Evolutionary conservation across 1,284 basidiomycete species (phyloP), one percentile per base, ranked within the genome.

Genomic region (Vanrija sp.): DNA sequence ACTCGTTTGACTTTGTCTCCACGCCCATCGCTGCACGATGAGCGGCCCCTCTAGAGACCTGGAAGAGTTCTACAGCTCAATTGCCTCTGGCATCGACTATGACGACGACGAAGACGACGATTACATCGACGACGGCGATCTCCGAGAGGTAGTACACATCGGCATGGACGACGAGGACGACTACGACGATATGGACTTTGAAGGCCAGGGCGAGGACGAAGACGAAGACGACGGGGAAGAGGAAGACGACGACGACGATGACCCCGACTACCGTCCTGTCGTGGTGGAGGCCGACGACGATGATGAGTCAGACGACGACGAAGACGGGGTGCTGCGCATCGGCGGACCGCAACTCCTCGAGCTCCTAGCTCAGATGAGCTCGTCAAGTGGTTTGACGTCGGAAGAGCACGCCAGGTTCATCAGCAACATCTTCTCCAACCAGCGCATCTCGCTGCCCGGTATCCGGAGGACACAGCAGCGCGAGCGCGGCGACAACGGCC

Each of bases 211-310:
- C 12, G 63, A 64, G 38, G 60, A 54, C 14, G 57, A 23, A 23
- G 21, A 23, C 3, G 21, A 58, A 15, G 65, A 69, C 15, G 63
- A 68, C 3, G 58, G 42, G 7, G 45, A 46, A 9, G 52, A 59
- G 2, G 50, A 42, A 10, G 63, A 58, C 28, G 51, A 54, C 1
- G 56, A 62, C 38, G 59, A 58, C 16, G 61, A 58, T 18, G 57
- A 48, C 23, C 49, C 58, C n/a, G 63, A 62, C 6, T 62, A 61
- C 6, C 58, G 62, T 18, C 65, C 59, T 7, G 60, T 61, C 0
- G 65, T 64, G 3, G 63, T 67, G 6, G 64, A 65, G 1, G 69
- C 67, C 7, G 65, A 65, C 6, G 68, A 65, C 8, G 66, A 67
- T 3, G 57, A 62, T 6, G 63, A 62, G 1, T 65, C 58, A 1